Base-by-base conservation (phyloP, 2,329 filamentous ascomycete species). In the Cercospora nicotianae region DNA sequence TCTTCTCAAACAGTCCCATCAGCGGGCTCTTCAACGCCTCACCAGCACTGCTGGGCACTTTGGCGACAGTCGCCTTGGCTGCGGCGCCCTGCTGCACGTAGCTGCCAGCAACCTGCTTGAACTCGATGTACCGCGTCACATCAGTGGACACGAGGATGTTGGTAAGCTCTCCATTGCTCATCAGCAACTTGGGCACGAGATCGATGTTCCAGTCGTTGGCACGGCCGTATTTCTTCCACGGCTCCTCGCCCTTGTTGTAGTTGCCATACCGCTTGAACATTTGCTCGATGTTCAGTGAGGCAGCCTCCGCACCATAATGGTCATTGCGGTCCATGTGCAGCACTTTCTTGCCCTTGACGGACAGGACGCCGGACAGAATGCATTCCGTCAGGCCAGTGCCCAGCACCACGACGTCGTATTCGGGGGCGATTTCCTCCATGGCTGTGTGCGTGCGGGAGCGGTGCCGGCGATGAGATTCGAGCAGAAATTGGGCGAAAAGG, bases 161-260 rank as follows among this genome's bases (percentile, higher is more conserved):
- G 80, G 94, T 98, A 79, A 99, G 86, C 84, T 99, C 94, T 81
- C 95, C 95, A 72, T 96, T 97, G 69, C 94, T 93, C 94, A 99
- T 98, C 81, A 99, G 88, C 77, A 99, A 90, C 87, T 99, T 99
- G 74, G 95, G 94, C 60, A 99, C 94, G 70, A 99, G 87, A 80
- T 99, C 96, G 82, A 99, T 96, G 86, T 97, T 98, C 95, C 95
- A 99, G 87, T 98, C 94, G 83, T 97, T 97, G 80, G 90, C 86
- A 69, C 95, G 91, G 76, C 94, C 94, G 81, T 97, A 98, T 83
- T 97, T 94, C 86, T 96, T 94, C 95, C 95, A 98, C 73, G 94
- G 94, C 85, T 97, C 92, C 78, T 93, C 90, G 75, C 91, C 92
- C 70, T 86, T 80, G 68, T 83, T 80, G 79, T 89, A 92, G 85